phyloP scores from a whole-genome alignment of 305 asterid genomes.

The Salvia sclarea region DNA sequence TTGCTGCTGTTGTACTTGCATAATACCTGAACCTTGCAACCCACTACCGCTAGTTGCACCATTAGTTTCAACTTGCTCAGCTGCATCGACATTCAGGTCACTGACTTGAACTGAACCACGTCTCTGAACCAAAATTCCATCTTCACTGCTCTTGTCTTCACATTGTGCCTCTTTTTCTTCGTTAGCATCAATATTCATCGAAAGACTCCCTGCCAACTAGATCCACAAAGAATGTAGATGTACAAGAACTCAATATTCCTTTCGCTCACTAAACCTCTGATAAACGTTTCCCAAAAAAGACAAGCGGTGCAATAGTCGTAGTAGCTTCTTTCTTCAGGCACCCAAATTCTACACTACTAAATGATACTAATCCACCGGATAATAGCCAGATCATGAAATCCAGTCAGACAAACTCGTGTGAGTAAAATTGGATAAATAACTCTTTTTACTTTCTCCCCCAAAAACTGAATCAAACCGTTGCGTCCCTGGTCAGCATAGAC shows the following conservation, averaged over 20 bases:
- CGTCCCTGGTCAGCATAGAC: conserved; percentile 21
- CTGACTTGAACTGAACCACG: conserved; percentile 19
- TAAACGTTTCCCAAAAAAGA: conserved; percentile 43
- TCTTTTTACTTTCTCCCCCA: conserved; percentile 35
- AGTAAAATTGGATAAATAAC: conserved; percentile 23
- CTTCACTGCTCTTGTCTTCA: conserved; percentile 39
- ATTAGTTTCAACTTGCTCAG: conserved; percentile 27
- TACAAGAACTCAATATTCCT: conserved; percentile 31
- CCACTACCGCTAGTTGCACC: conserved; percentile 37
- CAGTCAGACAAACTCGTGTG: conserved; percentile 18
- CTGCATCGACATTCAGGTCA: conserved; percentile 36
- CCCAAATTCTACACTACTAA: conserved; percentile 21
- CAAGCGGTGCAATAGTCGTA: conserved; percentile 38
- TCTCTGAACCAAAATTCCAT: conserved; percentile 39
- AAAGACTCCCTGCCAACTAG: conserved; percentile 54
- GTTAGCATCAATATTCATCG: conserved; percentile 52
- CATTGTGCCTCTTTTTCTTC: conserved; percentile 44
- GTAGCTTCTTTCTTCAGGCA: conserved; percentile 32
- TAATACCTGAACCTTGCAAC: conserved; percentile 32
- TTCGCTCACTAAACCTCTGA: conserved; percentile 36
- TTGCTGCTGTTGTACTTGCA: conserved; percentile 40
- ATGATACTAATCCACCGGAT: conserved; percentile 30
- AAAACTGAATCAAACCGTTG: conserved; percentile 24
- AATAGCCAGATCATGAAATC: conserved; percentile 29
- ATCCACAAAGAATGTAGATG: conserved; percentile 44